Percentiles rank a stretch among this genome's conserved stretches.
Evolutionary conservation across 345 rosid genomes (phyloP).

Genomic region (Acer campestre): DNA sequence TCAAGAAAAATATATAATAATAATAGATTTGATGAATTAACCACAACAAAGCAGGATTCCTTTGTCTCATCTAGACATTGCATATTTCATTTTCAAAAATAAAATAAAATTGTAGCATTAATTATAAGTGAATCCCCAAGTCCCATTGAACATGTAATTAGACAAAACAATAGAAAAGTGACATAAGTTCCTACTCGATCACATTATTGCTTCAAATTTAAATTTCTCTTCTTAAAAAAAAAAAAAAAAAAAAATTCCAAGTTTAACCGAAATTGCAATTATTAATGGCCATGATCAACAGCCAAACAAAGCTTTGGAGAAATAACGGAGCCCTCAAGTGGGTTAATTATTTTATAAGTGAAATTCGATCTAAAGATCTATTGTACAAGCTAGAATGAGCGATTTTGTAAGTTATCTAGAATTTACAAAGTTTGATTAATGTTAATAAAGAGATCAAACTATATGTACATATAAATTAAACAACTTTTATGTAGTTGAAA

Average conservation of each 20-base stretch:
- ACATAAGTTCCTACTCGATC: background rate
- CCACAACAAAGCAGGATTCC: background rate
- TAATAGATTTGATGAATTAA: background rate
- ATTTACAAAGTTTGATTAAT: too few relatives aligned
- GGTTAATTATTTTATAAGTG: too few relatives aligned
- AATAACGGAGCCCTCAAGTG: too few relatives aligned
- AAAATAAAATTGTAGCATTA: background rate
- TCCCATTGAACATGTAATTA: background rate
- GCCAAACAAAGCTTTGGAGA: too few relatives aligned
- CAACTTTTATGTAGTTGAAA: constrained; percentile 9
- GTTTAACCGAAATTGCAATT: too few relatives aligned
- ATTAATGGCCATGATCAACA: too few relatives aligned
- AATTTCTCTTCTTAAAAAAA: background rate
- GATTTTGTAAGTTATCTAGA: too few relatives aligned
- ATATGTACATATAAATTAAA: too few relatives aligned
- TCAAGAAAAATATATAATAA: background rate
- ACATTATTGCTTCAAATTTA: background rate
- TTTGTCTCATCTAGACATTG: background rate
- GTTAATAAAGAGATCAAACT: too few relatives aligned
- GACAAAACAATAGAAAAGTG: background rate
- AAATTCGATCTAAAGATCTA: too few relatives aligned
- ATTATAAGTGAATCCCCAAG: background rate
- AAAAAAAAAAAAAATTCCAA: background rate
- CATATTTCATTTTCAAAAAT: background rate
- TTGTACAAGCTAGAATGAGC: too few relatives aligned